phyloP scores from a whole-genome alignment of 2,329 filamentous ascomycete genomes.

The Fusarium equiseti region DNA sequence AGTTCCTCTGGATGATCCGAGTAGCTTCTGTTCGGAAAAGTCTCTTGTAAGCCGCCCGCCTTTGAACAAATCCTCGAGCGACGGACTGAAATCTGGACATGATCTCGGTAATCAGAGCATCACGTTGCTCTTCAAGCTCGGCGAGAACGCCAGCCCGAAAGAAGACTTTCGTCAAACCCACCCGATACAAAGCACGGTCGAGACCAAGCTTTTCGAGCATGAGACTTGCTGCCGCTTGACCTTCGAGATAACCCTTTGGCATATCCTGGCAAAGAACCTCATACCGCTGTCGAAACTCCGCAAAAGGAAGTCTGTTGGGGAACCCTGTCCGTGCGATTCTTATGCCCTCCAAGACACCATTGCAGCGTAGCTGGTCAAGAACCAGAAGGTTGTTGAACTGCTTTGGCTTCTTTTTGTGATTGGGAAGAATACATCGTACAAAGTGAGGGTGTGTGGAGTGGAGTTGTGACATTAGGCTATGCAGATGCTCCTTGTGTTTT shows the following conservation, averaged over 20 bases:
- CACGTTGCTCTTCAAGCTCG: conserved; percentile 95
- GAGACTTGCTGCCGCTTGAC: conserved; percentile 83
- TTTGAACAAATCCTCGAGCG: conserved; percentile 88
- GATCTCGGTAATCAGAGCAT: conserved; percentile 92
- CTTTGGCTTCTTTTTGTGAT: conserved; percentile 97
- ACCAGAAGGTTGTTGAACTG: conserved; percentile 93
- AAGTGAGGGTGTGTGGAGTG: conserved; percentile 98
- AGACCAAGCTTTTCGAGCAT: conserved; percentile 92
- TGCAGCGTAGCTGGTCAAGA: conserved; percentile 95
- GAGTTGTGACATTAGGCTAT: conserved; percentile 92
- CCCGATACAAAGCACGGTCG: conserved; percentile 87
- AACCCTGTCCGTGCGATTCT: conserved; percentile 97
- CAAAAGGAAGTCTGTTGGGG: conserved; percentile 90
- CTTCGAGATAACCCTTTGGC: conserved; percentile 91
- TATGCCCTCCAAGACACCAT: conserved; percentile 99
- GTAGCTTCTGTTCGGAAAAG: conserved; percentile 95
- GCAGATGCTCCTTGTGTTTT: conserved; percentile 97
- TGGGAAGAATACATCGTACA: conserved; percentile 96
- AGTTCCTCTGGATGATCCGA: conserved; percentile 93
- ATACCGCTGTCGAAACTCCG: conserved; percentile 95
- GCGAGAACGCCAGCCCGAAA: conserved; percentile 96
- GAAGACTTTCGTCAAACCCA: conserved; percentile 97
- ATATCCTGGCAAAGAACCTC: conserved; percentile 92
- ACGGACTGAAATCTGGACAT: conserved; percentile 94
- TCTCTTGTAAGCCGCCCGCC: conserved; percentile 90